Conservation (phyloP, 1,284 basidiomycete species). For the Tylopilus orsonianus region DNA sequence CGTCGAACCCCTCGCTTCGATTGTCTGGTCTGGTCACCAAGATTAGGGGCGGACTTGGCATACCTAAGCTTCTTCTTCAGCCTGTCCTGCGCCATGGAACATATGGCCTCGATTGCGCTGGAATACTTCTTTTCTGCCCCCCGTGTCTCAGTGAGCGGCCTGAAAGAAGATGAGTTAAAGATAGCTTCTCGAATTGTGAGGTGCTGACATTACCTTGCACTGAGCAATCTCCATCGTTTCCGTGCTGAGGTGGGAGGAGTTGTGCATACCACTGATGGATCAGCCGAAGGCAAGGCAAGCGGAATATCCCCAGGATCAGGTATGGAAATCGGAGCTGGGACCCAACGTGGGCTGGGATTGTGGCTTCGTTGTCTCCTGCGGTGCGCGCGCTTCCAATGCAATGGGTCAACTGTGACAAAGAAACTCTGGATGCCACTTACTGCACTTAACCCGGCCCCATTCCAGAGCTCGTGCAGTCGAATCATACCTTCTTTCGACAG, state of each 20-base stretch:
- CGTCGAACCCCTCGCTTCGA: background rate
- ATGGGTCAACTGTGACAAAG: background rate
- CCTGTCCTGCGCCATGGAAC: constrained; percentile 16
- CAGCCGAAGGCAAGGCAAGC: background rate
- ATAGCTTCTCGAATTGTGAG: background rate
- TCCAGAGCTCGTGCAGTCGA: constrained; percentile 27
- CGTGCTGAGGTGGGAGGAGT: constrained; percentile 3
- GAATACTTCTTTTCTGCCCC: constrained; percentile 9
- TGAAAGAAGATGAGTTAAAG: constrained; percentile 8
- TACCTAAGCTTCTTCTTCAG: constrained; percentile 24
- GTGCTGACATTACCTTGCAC: constrained; percentile 13
- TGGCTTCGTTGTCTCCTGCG: constrained; percentile 17
- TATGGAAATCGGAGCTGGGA: constrained; percentile 16
- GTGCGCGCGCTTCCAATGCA: constrained; percentile 23
- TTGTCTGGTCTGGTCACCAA: constrained; percentile 12
- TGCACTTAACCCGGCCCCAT: constrained; percentile 24
- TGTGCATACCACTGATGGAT: constrained; percentile 1
- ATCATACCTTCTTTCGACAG: constrained; percentile 23
- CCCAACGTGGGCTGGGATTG: background rate
- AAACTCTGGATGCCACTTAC: constrained; percentile 8
- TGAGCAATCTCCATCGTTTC: constrained; percentile 22
- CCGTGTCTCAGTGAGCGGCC: constrained; percentile 8
- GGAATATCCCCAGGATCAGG: constrained; percentile 2
- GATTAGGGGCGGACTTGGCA: constrained; percentile 30
- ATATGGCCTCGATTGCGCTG: constrained; percentile 8